Evolutionary conservation across 140 eudicot species (phyloP).

Genomic region (Bidens hawaiensis): DNA sequence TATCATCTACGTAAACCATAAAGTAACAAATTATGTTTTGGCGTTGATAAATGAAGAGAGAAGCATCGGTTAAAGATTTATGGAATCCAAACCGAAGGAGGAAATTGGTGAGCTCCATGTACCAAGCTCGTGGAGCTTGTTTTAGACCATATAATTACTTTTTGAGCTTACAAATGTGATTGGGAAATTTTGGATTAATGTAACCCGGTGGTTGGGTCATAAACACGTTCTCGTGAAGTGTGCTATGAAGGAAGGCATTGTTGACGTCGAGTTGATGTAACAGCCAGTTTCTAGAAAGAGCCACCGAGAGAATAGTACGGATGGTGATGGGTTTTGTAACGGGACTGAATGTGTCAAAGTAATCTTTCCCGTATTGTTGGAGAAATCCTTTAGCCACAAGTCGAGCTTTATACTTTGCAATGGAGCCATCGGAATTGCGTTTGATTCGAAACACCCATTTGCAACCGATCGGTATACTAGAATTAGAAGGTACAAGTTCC

Average conservation of each 20-base stretch:
- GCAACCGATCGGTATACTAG: background rate
- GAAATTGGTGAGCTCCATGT: background rate
- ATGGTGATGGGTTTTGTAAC: no score
- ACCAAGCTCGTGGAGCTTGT: background rate
- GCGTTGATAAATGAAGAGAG: background rate
- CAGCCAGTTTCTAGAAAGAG: no score
- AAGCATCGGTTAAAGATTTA: background rate
- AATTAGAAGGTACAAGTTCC: background rate
- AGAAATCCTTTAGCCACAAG: background rate
- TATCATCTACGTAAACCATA: background rate
- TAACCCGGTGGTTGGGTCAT: background rate
- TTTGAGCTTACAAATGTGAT: background rate
- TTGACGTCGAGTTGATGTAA: no score
- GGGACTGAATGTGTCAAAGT: background rate
- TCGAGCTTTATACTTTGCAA: background rate
- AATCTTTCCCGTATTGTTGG: background rate
- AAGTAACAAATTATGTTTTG: background rate
- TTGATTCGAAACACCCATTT: background rate
- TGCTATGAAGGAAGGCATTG: background rate
- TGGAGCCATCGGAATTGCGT: background rate
- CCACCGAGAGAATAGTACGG: no score
- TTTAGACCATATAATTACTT: background rate
- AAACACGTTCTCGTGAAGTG: background rate
- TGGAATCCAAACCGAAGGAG: background rate
- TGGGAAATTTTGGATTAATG: background rate